These are phyloP conservation scores for Paspalum notatum DNA, from an alignment of 176 grass and related monocot species.

Conservation along the genomic window DNA sequence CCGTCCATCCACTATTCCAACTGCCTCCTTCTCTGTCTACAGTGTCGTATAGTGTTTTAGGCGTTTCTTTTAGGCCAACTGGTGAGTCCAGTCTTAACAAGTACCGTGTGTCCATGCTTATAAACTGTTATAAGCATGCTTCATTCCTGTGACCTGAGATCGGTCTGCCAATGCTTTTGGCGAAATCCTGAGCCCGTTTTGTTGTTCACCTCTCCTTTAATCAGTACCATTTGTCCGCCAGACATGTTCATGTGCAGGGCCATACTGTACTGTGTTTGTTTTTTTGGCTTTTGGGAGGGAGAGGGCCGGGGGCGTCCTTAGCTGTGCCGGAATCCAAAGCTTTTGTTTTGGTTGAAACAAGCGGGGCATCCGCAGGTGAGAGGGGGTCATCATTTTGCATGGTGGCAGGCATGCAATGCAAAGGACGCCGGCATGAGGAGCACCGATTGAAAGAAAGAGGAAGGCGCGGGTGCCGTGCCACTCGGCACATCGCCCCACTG, in stretches of 20 bases:
- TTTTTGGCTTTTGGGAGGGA: background rate
- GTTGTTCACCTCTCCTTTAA: no score
- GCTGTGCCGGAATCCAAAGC: slow-evolving; percentile 39
- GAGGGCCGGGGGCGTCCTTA: background rate
- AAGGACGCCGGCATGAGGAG: background rate
- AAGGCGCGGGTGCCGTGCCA: background rate
- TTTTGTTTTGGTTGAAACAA: slow-evolving; percentile 32
- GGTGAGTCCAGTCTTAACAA: no score
- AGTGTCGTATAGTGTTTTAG: no score
- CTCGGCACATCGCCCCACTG: no score
- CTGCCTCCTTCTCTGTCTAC: no score
- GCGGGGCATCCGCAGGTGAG: background rate
- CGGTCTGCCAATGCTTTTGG: no score
- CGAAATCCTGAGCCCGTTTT: no score
- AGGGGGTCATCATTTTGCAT: slow-evolving; percentile 27
- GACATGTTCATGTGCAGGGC: slow-evolving; percentile 41
- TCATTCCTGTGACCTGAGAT: no score
- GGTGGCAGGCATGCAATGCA: background rate
- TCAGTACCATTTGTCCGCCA: no score
- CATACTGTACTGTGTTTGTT: slow-evolving; percentile 23
- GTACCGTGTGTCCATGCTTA: background rate
- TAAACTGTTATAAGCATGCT: no score
- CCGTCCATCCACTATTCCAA: no score
- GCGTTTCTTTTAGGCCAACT: no score
- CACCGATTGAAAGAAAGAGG: slow-evolving; percentile 5